Base-by-base conservation (phyloP, 352 stramenopile species). In the Phytophthora chlamydospora region DNA sequence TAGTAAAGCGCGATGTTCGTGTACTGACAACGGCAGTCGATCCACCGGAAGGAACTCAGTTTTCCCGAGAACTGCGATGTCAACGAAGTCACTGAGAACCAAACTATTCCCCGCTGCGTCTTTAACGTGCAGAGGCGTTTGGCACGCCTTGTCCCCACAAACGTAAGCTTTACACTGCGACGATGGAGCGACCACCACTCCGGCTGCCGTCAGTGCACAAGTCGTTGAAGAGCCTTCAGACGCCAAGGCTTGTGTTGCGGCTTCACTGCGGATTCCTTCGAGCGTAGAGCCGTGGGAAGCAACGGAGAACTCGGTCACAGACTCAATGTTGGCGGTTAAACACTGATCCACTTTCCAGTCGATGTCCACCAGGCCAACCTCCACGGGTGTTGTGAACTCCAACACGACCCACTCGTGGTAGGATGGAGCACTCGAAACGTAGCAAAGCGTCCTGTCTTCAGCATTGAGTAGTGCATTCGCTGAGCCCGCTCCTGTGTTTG, bases 391-490 rank as follows among this genome's bases (percentile, higher is more conserved):
- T 11, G 52, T 31, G 2, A 93, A 65, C 39, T 87, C 79, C 10
- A 93, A 45, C 11, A 93, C 67, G 2, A 93, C 54, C 82, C 82
- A 93, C 49, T 93, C 84, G 21, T 85, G 82, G 17, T 71, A 82
- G 0, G 80, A 83, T 0, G 76, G 32, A 4, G 35, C 41, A 6
- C 49, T 55, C 4, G 71, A 68, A 4, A 86, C 46, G 40, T 89
- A 93, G 40, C 82, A 93, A 34, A 58, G 2, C 2, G 45, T 48
- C 6, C 29, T 58, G 11, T 73, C 48, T 1, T 68, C 56, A 12
- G 66, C 42, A 10, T 63, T 75, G 11, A 68, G 44, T 2, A 91
- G 43, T 0, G 74, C 54, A 6, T 27, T 51, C 0, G 76, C 76
- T 19, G 82, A 85, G 0, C 78, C 82, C 13, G 55, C n/a, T 12